Conservation (phyloP, 1,284 basidiomycete species). For the Cryptococcus sp. region DNA sequence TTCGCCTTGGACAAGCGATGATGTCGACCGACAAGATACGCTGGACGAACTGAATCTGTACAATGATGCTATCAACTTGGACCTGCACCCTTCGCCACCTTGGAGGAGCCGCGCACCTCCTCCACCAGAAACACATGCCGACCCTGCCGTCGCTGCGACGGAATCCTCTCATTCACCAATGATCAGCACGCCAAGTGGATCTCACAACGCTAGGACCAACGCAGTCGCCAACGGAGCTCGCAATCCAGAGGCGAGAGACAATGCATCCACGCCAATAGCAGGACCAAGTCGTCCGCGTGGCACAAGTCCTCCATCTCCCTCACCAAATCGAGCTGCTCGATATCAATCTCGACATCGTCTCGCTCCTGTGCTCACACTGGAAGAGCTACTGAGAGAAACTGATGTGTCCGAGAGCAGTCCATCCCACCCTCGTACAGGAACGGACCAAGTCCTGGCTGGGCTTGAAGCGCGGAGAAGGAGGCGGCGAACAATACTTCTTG, state of each 20-base stretch:
- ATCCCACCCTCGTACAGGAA: not conserved
- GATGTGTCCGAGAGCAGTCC: not conserved
- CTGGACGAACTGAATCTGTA: conserved; percentile 21
- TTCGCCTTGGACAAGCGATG: conserved; percentile 13
- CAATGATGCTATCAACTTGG: conserved; percentile 10
- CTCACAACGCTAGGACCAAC: not conserved
- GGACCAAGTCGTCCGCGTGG: conserved; percentile 1
- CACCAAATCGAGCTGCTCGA: conserved; percentile 8
- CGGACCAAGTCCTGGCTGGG: not conserved
- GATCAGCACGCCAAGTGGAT: conserved; percentile 4
- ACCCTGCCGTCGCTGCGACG: not conserved
- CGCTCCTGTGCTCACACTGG: conserved; percentile 13
- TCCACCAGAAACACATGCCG: not conserved
- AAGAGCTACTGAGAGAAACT: conserved; percentile 8
- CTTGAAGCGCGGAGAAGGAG: conserved; percentile 4
- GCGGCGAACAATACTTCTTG: not conserved
- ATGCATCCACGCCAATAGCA: not conserved
- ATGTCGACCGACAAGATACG: conserved; percentile 18
- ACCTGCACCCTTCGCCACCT: conserved; percentile 16
- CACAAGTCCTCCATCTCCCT: conserved; percentile 13
- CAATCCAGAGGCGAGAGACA: conserved; percentile 4
- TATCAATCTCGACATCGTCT: conserved; percentile 2
- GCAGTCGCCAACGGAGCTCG: conserved; percentile 7
- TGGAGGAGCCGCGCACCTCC: conserved; percentile 7
- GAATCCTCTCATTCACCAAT: not conserved